Evolutionary conservation across 208 protist species (phyloP), one percentile per base, ranked within the genome.

Genomic region (Herpetomonas muscarum): DNA sequence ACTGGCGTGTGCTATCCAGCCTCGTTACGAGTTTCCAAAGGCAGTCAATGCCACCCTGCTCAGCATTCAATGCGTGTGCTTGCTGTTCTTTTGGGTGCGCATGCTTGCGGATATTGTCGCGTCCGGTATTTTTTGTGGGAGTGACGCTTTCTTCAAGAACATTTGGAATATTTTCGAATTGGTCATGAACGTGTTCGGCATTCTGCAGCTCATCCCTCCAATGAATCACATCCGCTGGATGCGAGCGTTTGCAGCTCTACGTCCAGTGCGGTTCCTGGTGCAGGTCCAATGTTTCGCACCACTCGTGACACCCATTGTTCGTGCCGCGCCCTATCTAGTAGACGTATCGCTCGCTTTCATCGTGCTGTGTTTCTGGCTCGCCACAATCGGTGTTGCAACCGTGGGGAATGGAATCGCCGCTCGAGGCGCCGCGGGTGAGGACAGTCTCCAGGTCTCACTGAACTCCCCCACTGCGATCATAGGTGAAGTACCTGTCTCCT

Each of bases 101-200:
- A 84, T 83, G 73, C 32, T 78, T 2, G 19, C 65, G 10, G 72
- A 85, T 26, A 66, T 87, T 2, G 50, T 75, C 3, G 74, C 73
- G 21, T 28, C 52, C 21, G 79, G 79, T 1, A 21, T 83, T n/a
- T 1, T 81, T 29, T 30, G 67, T 12, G 58, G 68, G 24, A 47
- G 37, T 1, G 22, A 64, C 28, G 25, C 51, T 12, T 87, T 87
- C 52, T 29, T 87, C 9, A 51, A 64, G n/a, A 74, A 51, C 25
- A 52, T 67, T 30, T 83, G 75, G 76, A 85, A 83, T 56, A 58
- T 61, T 39, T 17, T 87, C 0, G 83, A 87, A 31, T 19, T 87
- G 0, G 51, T 49, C 0, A 59, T 83, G 12, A 82, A 84, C 41
- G 65, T 81, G 0, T 67, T 74, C 34, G 63, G 66, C 6, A 58